Base-by-base conservation (phyloP, 176 grass and related monocot genomes). In the Tuctoria greenei region DNA sequence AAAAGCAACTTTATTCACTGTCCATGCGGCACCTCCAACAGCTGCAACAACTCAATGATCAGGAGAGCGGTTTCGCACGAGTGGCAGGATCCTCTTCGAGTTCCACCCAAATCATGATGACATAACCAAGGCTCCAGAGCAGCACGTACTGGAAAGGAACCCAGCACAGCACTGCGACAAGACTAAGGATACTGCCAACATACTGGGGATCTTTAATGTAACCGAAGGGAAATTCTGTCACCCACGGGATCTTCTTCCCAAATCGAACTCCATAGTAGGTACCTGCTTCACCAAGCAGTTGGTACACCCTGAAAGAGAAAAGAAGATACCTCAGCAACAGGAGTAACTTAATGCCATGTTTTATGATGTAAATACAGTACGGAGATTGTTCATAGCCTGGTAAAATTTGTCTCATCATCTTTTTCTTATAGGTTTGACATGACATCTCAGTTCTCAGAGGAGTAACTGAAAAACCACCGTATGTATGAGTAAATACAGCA, bases 131-230 rank as follows among this genome's bases (percentile, higher is more conserved):
- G 10, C 86, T 79, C 95, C 95, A 99, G 28, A 99, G 77, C 7
- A 95, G 40, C 58, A 83, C 74, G 16, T 92, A 99, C 52, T 67
- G 76, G 77, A 81, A 54, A 1, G 89, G 95, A 35, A 86, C 87
- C 91, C 91, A 99, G 26, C 91, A 92, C 20, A 99, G 81, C 37
- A 86, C 23, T 17, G 91, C 84, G 0, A 92, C 65, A 35, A 99
- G 87, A 43, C 89, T 99, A 23, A 99, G 58, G 39, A 99, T 88
- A 6, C 95, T 92, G 36, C 95, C 91, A 23, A 91, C 90, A 43
- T 99, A 92, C 67, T 95, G 95, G 0, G 95, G 95, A 42, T 99
- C 95, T 21, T 86, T 99, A n/a, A 99, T 84, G 62, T 92, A 95
- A 10, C 89, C 95, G 9, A 99, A 95, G 10, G 91, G 91, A 18